Conservation (phyloP, 2,329 filamentous ascomycete species). For the Aspergillus uvarum region DNA sequence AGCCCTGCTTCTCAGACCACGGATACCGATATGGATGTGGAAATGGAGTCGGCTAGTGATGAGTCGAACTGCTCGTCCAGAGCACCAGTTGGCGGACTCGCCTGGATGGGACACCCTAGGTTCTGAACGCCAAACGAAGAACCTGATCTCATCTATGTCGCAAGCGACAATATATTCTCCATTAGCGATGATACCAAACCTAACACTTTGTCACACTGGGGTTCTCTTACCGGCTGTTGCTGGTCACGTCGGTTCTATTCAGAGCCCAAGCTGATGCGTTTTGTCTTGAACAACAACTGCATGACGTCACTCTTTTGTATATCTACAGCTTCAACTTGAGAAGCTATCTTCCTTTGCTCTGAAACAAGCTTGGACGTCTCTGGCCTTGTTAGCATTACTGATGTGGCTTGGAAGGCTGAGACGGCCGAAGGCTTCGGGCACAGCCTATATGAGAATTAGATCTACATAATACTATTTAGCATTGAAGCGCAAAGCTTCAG, state of each 20-base stretch:
- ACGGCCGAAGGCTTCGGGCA: not conserved
- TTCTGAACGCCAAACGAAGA: constrained; percentile 4
- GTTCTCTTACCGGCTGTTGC: not conserved
- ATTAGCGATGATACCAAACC: constrained; percentile 4
- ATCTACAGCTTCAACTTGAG: not conserved
- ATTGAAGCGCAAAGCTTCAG: not conserved
- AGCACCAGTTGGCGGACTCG: constrained; percentile 29
- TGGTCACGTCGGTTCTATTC: constrained; percentile 6
- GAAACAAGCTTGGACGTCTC: not conserved
- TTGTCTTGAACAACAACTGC: not conserved
- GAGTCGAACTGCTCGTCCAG: constrained; percentile 20
- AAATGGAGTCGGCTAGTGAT: constrained; percentile 31
- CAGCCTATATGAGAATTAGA: not conserved
- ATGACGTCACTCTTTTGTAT: not conserved
- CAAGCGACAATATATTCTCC: not conserved
- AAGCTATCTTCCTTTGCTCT: not conserved
- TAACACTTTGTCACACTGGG: not conserved
- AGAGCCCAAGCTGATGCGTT: not conserved
- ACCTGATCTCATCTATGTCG: not conserved
- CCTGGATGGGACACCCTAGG: constrained; percentile 31
- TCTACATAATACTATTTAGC: not conserved
- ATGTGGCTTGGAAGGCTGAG: not conserved
- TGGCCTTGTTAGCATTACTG: not conserved
- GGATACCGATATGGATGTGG: constrained; percentile 31
- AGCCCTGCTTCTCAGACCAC: constrained; percentile 23